Conservation (phyloP, 1,284 basidiomycete species). For the Phellopilus nigrolimitatus region DNA sequence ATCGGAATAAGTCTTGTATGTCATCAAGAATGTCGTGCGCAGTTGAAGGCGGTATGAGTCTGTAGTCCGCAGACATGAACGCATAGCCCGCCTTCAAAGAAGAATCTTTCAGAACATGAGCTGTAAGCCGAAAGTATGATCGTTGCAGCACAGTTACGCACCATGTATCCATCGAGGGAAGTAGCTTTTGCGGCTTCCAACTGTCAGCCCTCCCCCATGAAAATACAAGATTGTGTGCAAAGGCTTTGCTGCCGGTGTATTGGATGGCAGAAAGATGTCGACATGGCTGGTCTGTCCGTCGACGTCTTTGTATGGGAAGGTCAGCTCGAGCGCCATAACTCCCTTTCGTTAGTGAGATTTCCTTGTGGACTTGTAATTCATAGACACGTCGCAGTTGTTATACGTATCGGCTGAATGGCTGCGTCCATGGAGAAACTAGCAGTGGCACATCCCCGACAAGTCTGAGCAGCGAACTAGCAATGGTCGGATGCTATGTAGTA, state of each 20-base stretch:
- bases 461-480: too few species aligned
- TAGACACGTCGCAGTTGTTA: too few species aligned
- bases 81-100: conserved; percentile 40
- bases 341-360: too few species aligned
- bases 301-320: conserved; percentile 24
- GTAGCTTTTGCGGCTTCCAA: conserved; percentile 54
- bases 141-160: conserved; percentile 26
- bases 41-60: conserved; percentile 51
- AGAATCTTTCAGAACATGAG: conserved; percentile 36
- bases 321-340: too few species aligned
- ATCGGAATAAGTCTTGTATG: conserved; percentile 48
- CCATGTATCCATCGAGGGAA: conserved; percentile 58
- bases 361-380: too few species aligned
- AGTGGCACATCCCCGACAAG: too few species aligned
- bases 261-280: conserved; percentile 32
- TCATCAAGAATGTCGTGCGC: conserved; percentile 54
- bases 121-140: background rate
- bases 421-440: too few species aligned
- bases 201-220: conserved; percentile 58
- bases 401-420: too few species aligned
- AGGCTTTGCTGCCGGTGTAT: background rate
- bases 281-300: conserved; percentile 23
- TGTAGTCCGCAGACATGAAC: conserved; percentile 59
- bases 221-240: conserved; percentile 54
- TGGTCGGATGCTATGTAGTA: background rate